Percentiles rank a stretch among this genome's conserved stretches.
These are phyloP conservation scores for Paramecium biaurelia DNA, from an alignment of 73 alveolate genomes.

Conservation along the genomic window DNA sequence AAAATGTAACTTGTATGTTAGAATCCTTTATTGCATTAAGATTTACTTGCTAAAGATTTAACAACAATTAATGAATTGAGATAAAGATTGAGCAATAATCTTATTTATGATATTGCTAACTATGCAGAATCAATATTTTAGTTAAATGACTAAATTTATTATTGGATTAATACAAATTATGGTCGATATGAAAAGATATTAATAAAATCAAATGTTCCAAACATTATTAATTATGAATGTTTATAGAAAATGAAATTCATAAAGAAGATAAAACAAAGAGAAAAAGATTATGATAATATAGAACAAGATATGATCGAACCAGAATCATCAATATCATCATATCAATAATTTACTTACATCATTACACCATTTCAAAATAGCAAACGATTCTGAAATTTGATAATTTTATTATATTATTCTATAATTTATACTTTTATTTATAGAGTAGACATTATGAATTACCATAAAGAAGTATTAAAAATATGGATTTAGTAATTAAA, in stretches of 20 bases:
- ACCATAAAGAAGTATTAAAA: neutral
- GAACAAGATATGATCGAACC: conserved; percentile 27
- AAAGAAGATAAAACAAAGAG: neutral
- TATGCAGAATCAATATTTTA: neutral
- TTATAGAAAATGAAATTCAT: neutral
- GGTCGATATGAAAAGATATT: neutral
- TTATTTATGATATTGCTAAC: neutral
- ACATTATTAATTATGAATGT: neutral
- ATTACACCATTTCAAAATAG: conserved; percentile 30
- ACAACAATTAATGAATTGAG: neutral
- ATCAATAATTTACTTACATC: neutral
- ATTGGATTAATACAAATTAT: neutral
- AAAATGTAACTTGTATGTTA: neutral
- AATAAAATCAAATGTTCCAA: neutral
- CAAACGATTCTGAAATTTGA: neutral
- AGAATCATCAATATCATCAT: neutral
- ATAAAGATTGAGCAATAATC: conserved; percentile 8
- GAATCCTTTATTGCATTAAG: neutral
- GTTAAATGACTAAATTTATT: neutral
- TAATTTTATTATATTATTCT: neutral
- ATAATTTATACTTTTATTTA: neutral
- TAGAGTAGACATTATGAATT: neutral
- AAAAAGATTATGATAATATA: conserved; percentile 25
- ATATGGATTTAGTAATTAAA: neutral
- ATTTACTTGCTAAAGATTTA: neutral